phyloP scores from a whole-genome alignment of 2,329 filamentous ascomycete species.

The Phoma herbarum region DNA sequence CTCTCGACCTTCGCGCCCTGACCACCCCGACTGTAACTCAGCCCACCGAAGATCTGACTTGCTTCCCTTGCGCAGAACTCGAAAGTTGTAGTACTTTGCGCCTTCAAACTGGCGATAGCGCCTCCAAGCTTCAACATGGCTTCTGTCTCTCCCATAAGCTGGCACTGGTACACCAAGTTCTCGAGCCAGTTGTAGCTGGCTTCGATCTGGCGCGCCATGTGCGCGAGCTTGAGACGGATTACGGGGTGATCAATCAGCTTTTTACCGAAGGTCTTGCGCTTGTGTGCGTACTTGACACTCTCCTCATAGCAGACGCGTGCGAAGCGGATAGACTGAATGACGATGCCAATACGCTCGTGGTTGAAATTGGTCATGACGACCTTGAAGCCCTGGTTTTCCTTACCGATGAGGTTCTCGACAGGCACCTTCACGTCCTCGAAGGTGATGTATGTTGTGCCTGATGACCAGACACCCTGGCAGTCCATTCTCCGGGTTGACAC shows the following conservation, averaged over 20 bases:
- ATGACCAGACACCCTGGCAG: slow-evolving; percentile 90
- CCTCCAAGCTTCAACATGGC: slow-evolving; percentile 96
- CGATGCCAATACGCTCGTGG: slow-evolving; percentile 98
- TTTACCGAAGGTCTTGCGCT: slow-evolving; percentile 96
- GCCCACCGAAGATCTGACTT: slow-evolving; percentile 94
- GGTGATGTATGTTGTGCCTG: slow-evolving; percentile 94
- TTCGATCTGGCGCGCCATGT: slow-evolving; percentile 98
- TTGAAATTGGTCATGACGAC: slow-evolving; percentile 99
- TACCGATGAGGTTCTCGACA: slow-evolving; percentile 97
- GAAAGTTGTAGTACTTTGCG: slow-evolving; percentile 91
- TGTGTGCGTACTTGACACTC: slow-evolving; percentile 94
- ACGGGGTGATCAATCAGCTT: slow-evolving; percentile 96
- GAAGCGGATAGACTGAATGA: slow-evolving; percentile 97
- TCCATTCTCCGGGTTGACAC: slow-evolving; percentile 96
- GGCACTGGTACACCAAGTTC: slow-evolving; percentile 90
- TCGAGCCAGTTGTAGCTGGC: slow-evolving; percentile 97
- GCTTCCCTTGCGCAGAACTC: slow-evolving; percentile 98
- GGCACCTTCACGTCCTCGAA: slow-evolving; percentile 99
- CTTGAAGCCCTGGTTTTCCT: slow-evolving; percentile 98
- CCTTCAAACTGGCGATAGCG: slow-evolving; percentile 92
- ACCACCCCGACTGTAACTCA: slow-evolving; percentile 90
- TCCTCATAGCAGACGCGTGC: slow-evolving; percentile 97
- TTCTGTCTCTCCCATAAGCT: slow-evolving; percentile 92
- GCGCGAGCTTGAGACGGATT: slow-evolving; percentile 95
- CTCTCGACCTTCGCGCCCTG: slow-evolving; percentile 96